A percentile compares a stretch with the other conserved stretches of the same genome.
Evolutionary conservation across 495 filamentous ascomycete genomes (phyloP).

Genomic region (Penicillium bialowiezense): DNA sequence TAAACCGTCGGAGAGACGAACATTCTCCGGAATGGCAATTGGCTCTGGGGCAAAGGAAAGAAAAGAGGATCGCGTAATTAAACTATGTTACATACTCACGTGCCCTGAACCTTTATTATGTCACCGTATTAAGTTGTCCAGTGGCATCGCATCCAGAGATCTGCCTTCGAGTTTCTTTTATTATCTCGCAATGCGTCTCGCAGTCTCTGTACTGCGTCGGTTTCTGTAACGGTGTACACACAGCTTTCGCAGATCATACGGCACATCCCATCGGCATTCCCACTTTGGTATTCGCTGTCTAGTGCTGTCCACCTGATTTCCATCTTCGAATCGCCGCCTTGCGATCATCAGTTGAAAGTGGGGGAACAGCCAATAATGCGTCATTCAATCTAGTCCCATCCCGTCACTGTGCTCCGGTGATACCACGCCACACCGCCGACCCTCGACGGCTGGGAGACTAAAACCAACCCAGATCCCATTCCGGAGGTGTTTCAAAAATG

Average conservation of each 20-base stretch:
- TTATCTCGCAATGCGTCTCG: slow-evolving; percentile 1
- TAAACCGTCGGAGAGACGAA: slow-evolving; percentile 2
- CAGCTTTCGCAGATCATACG: slow-evolving; percentile 15
- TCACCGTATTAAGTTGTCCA: slow-evolving; percentile 4
- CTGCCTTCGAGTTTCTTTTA: neutral
- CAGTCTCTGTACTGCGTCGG: neutral
- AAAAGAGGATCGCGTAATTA: too few species aligned
- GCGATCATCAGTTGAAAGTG: slow-evolving; percentile 10
- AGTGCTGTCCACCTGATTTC: slow-evolving; percentile 7
- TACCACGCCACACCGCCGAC: slow-evolving; percentile 24
- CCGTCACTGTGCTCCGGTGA: slow-evolving; percentile 16
- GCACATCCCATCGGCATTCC: neutral
- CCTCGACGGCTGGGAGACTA: neutral
- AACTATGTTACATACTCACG: neutral
- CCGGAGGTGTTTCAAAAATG: slow-evolving; percentile 36
- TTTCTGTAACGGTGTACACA: slow-evolving; percentile 5
- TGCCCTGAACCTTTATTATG: slow-evolving; percentile 2
- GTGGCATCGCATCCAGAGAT: slow-evolving; percentile 6
- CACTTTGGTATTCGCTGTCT: slow-evolving; percentile 3
- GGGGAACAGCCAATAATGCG: slow-evolving; percentile 29
- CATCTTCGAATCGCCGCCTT: neutral
- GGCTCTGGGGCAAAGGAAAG: too few species aligned
- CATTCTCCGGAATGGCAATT: slow-evolving; percentile 1
- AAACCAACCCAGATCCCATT: neutral
- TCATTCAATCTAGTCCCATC: slow-evolving; percentile 24